Base-by-base conservation (phyloP, 1,139 yeast species). In the Pichia sorboxylosa region DNA sequence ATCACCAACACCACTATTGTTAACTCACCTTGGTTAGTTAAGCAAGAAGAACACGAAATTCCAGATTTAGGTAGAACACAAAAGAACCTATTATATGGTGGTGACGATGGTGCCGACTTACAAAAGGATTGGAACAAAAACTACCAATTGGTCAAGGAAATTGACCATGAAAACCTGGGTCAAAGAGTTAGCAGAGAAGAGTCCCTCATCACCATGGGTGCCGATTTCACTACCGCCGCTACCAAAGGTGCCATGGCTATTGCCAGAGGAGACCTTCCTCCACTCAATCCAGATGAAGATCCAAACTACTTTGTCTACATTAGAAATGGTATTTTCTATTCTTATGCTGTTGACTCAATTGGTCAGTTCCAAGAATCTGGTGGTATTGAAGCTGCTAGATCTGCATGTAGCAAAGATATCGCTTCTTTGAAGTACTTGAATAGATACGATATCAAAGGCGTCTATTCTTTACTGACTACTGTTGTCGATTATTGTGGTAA, bases 101-200 rank as follows among this genome's bases (percentile, higher is more conserved):
- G 81, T 21, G 64, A 66, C 18, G 80, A 73, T 44, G 77, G 75
- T 17, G 67, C 71, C 16, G 75, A 64, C 33, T 50, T 61, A 22
- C 66, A 63, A 37, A 73, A 77, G 46, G 95, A 85, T 47, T 87
- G 94, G 85, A 85, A 85, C 52, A 94, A 81, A 44, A 96, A 90
- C 46, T 73, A 77, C 47, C 97, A 90, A 59, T 65, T 83, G 6
- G 66, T 84, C 31, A 70, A 75, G 41, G 96, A 84, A 45, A 63
- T 84, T 41, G 74, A 83, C 18, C 63, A 62, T 29, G 49, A 61
- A 4, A 56, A 68, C 19, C 55, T 83, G 36, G 72, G 72, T 37
- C 87, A 81, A 41, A 69, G 90, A 40, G 64, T 85, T 33, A 60
- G 77, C 37, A 70, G 90, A 46, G 98, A 90, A 51, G 74, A 79